Base-by-base conservation (phyloP, 2,329 filamentous ascomycete species). In the Fusarium vanettenii region DNA sequence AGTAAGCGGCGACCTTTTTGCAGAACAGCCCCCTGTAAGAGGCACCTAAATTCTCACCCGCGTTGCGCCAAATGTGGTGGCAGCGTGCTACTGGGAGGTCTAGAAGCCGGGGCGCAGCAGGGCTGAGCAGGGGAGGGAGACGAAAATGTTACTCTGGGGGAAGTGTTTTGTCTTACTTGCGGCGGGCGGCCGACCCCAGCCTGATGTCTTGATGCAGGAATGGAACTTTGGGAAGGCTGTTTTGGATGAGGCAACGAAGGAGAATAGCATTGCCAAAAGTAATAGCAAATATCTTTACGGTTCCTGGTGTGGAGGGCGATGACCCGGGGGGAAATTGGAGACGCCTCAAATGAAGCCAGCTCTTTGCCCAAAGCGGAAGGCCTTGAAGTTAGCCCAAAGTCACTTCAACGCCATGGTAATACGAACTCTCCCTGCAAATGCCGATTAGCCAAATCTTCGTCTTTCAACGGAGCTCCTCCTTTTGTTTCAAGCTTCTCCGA, bases 41-140 rank as follows among this genome's bases (percentile, higher is more conserved):
- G 20, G 48, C 50, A 27, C 22, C 69, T 71, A 71, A 63, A 67
- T 71, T 70, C 67, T 67, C 61, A 71, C 67, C 33, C 13, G 43
- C 39, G 33, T 37, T 37, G 9, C 35, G 60, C 60, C 25, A 48
- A 56, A 14, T 39, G 37, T 20, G 37, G 55, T 60, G n/a, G 13
- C 8, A 25, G 20, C 56, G 22, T 50, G n/a, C 41, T 27, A 35
- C 16, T 25, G 22, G 31, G 13, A 39, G n/a, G 20, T 57, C 45
- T 45, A 22, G 41, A 29, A 59, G 9, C 13, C 5, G 22, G 66
- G 67, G 52, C 62, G 29, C 37, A 45, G 39, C 33, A 60, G 56
- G 56, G 31, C 45, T 52, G 13, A 18, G 57, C 31, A 20, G 22
- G 59, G 59, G 39, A 61, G 59, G 9, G 29, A 22, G 20, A n/a